These are phyloP conservation scores for Myxozyma lipomycoides DNA, from an alignment of 805 yeast species.

Conservation along the genomic window DNA sequence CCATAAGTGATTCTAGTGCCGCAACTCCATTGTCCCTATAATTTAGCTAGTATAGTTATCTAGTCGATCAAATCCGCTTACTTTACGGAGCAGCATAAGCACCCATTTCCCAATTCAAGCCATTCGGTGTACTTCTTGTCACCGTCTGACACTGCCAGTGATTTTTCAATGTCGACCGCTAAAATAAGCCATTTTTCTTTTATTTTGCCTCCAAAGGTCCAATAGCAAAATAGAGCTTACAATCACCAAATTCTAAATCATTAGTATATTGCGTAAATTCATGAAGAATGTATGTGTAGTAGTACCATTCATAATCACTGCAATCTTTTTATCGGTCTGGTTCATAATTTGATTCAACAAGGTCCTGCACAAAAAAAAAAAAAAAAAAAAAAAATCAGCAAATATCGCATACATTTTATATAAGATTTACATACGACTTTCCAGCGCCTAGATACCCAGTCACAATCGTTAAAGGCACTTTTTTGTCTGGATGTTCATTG, in stretches of 20 bases:
- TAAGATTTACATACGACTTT: slow-evolving; percentile 58
- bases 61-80: not conserved
- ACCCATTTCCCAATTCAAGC: slow-evolving; percentile 95
- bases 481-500: slow-evolving; percentile 31
- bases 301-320: slow-evolving; percentile 74
- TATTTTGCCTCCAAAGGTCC: not conserved
- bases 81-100: slow-evolving; percentile 92
- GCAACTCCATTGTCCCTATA: slow-evolving; percentile 78
- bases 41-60: not conserved
- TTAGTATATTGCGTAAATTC: not conserved
- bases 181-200: slow-evolving; percentile 46
- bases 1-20: slow-evolving; percentile 85
- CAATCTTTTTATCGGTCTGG: slow-evolving; percentile 68
- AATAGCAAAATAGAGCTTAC: slow-evolving; percentile 12
- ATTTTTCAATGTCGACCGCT: slow-evolving; percentile 81
- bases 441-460: slow-evolving; percentile 97
- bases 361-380: no score
- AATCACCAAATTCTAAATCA: slow-evolving; percentile 33
- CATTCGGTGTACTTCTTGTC: slow-evolving; percentile 73
- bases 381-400: no score
- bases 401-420: no score
- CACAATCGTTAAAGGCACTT: slow-evolving; percentile 86
- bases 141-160: slow-evolving; percentile 63
- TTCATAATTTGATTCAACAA: slow-evolving; percentile 68
- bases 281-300: not conserved